Conservation (phyloP, 2,329 filamentous ascomycete species). For the Didymella pomorum region DNA sequence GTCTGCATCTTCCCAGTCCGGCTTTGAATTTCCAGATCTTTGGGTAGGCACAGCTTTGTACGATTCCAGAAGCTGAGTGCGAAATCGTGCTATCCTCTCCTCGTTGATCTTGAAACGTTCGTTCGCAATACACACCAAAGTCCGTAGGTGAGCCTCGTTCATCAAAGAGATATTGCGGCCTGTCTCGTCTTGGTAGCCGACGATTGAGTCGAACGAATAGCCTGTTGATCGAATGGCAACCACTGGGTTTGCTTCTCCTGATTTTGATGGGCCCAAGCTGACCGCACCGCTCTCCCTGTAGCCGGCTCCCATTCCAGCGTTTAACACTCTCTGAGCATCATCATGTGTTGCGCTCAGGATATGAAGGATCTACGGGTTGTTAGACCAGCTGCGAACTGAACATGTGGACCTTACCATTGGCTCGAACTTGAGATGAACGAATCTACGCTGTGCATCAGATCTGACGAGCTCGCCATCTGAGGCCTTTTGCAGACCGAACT, state of each 20-base stretch:
- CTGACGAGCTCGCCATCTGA: constrained; percentile 3
- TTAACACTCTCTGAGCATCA: constrained; percentile 78
- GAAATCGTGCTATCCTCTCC: constrained; percentile 72
- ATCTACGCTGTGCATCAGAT: constrained; percentile 48
- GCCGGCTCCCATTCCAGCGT: constrained; percentile 79
- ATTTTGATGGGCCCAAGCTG: constrained; percentile 59
- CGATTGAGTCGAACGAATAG: constrained; percentile 79
- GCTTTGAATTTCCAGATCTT: constrained; percentile 17
- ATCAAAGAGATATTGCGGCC: constrained; percentile 62
- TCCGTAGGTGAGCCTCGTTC: constrained; percentile 70
- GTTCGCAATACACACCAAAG: constrained; percentile 74
- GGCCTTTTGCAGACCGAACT: constrained; percentile 52
- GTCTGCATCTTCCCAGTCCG: constrained; percentile 54
- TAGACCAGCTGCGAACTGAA: constrained; percentile 24
- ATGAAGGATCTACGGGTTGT: constrained; percentile 77
- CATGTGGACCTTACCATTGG: constrained; percentile 74
- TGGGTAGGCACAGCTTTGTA: constrained; percentile 11
- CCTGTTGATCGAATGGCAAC: constrained; percentile 88
- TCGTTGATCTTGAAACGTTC: constrained; percentile 75
- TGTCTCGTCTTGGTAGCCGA: constrained; percentile 63
- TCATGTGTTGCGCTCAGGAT: constrained; percentile 77
- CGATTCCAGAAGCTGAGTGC: constrained; percentile 56
- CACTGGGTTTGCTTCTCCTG: constrained; percentile 68
- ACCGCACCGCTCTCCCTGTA: constrained; percentile 91
- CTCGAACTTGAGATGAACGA: constrained; percentile 89